phyloP scores from a whole-genome alignment of 352 stramenopile genomes.

The Globisporangium abappressorium region DNA sequence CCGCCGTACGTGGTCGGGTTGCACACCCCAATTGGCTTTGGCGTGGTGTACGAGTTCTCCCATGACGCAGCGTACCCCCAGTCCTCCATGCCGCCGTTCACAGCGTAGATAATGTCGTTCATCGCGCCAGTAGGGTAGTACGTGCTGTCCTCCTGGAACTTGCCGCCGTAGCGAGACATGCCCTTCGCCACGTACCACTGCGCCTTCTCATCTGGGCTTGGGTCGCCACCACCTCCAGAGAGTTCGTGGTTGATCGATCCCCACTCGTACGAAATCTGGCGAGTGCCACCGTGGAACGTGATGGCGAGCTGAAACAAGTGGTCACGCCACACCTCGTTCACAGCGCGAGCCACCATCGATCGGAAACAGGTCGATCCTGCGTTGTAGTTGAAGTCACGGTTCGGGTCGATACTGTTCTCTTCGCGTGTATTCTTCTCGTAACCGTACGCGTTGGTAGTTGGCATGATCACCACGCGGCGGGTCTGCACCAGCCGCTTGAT shows the following conservation, averaged over 20 bases:
- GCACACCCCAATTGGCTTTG: constrained; percentile 63
- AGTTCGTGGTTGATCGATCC: constrained; percentile 84
- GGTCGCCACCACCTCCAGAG: constrained; percentile 33
- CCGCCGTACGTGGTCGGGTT: constrained; percentile 81
- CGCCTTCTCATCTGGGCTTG: constrained; percentile 50
- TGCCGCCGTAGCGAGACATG: constrained; percentile 69
- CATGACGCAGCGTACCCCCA: constrained; percentile 91
- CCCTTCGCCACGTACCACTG: constrained; percentile 48
- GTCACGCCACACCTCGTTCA: constrained; percentile 95
- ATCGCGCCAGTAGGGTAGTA: constrained; percentile 80
- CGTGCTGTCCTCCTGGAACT: constrained; percentile 48
- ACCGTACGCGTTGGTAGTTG: constrained; percentile 91
- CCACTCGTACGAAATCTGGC: constrained; percentile 96
- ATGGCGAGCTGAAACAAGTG: constrained; percentile 95
- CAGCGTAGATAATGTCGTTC: constrained; percentile 95
- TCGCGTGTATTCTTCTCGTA: constrained; percentile 78
- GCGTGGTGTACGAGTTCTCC: constrained; percentile 55
- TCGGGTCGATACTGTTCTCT: constrained; percentile 91
- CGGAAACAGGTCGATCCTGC: constrained; percentile 85
- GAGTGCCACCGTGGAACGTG: constrained; percentile 96
- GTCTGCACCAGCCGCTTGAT: constrained; percentile 81
- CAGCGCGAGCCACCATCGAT: constrained; percentile 89
- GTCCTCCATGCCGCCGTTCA: constrained; percentile 96
- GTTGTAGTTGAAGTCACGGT: constrained; percentile 97
- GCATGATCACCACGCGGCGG: constrained; percentile 71